A percentile compares a stretch with the other conserved stretches of the same genome.
These are phyloP conservation scores for Iris pallida DNA, from an alignment of 116 monocot genomes.

Conservation along the genomic window DNA sequence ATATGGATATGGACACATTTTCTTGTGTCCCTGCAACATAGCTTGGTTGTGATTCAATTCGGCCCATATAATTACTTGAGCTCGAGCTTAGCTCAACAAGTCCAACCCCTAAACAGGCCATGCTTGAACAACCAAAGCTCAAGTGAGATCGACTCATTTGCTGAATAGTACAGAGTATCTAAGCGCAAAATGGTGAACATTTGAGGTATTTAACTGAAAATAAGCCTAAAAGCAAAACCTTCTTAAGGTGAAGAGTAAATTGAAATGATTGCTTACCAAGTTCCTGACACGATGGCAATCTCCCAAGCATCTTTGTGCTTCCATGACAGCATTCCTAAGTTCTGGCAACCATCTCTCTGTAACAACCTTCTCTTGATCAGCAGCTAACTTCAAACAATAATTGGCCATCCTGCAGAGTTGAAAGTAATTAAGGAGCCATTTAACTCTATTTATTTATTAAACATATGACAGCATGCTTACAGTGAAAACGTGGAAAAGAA, in stretches of 20 bases:
- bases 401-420: constrained; percentile 54
- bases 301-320: constrained; percentile 68
- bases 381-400: constrained; percentile 75
- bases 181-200: no score
- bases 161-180: no score
- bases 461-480: background rate
- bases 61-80: no score
- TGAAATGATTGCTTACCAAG: constrained; percentile 47
- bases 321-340: constrained; percentile 61
- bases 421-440: constrained; percentile 1
- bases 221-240: no score
- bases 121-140: no score
- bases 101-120: no score
- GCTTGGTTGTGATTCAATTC: no score
- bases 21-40: no score
- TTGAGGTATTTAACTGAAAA: no score
- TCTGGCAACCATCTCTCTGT: constrained; percentile 80
- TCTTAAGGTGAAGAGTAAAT: background rate
- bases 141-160: no score
- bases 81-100: no score
- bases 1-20: no score
- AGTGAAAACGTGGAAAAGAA: background rate
- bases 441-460: background rate
- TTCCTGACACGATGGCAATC: constrained; percentile 80
- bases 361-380: constrained; percentile 70